Conservation (phyloP, 371 early-diverging fungal genomes). For the Mucor plumbeus region DNA sequence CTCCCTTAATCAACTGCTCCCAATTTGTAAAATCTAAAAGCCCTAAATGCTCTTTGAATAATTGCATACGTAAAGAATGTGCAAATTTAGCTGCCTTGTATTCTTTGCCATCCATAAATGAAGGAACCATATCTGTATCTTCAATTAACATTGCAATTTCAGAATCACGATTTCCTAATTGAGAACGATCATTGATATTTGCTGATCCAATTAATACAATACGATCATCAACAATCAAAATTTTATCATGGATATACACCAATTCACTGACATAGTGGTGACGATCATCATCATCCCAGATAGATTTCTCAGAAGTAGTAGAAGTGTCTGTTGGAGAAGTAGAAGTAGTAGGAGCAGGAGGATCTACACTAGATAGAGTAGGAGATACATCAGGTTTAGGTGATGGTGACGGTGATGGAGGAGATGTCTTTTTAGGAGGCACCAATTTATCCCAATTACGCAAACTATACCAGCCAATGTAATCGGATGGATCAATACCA, state of each 20-base stretch:
- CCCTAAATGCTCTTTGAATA: constrained; percentile 90
- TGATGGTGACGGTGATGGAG: not conserved
- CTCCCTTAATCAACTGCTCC: constrained; percentile 15
- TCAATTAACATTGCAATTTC: constrained; percentile 90
- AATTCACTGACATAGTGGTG: constrained; percentile 78
- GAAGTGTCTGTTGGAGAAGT: not conserved
- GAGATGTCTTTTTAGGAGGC: constrained; percentile 17
- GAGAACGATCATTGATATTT: constrained; percentile 74
- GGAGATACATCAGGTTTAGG: not conserved
- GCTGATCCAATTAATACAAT: constrained; percentile 82
- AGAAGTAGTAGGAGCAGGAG: not conserved
- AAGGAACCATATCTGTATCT: constrained; percentile 72
- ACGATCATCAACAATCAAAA: constrained; percentile 91
- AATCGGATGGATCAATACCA: constrained; percentile 78
- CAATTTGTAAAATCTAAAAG: constrained; percentile 53
- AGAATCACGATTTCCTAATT: constrained; percentile 89
- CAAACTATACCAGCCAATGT: constrained; percentile 81
- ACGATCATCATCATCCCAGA: constrained; percentile 33
- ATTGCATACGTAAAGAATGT: constrained; percentile 70
- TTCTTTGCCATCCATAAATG: constrained; percentile 76
- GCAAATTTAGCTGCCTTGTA: constrained; percentile 79
- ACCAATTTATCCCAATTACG: constrained; percentile 71
- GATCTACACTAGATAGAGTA: not conserved
- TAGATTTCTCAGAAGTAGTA: constrained; percentile 8
- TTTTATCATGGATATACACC: constrained; percentile 91